Conservation (phyloP, 352 stramenopile species). For the Thalassiosira pacifica region DNA sequence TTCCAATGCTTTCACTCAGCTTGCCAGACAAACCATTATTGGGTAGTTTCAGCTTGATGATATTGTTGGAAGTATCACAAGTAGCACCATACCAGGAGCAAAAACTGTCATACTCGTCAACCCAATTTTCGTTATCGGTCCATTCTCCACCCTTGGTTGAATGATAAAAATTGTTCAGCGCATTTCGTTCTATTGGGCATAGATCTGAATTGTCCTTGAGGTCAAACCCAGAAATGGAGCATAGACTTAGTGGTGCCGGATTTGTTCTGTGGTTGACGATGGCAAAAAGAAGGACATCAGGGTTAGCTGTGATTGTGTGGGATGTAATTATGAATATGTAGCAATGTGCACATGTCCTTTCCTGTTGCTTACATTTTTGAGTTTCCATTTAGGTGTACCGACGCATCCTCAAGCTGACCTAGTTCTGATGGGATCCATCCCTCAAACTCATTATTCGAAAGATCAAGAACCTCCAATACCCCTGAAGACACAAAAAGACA, state of each 20-base stretch:
- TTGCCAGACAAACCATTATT: slow-evolving; percentile 52
- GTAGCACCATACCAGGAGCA: slow-evolving; percentile 21
- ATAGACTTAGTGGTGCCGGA: slow-evolving; percentile 52
- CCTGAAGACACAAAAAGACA: background rate
- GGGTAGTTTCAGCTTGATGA: slow-evolving; percentile 33
- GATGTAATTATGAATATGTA: too few species aligned
- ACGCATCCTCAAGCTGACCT: background rate
- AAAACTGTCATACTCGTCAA: slow-evolving; percentile 9
- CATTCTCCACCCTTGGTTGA: slow-evolving; percentile 54
- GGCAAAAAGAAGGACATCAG: slow-evolving; percentile 15
- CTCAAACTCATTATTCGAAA: slow-evolving; percentile 12
- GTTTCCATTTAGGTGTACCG: slow-evolving; percentile 24
- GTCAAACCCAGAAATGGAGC: slow-evolving; percentile 52
- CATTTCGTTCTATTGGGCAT: slow-evolving; percentile 58
- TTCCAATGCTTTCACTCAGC: too few species aligned
- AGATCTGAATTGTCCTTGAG: slow-evolving; percentile 14
- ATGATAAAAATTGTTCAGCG: slow-evolving; percentile 48
- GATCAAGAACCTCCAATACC: background rate
- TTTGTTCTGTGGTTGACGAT: background rate
- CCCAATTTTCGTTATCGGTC: slow-evolving; percentile 49
- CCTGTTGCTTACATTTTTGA: slow-evolving; percentile 28
- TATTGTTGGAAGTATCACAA: slow-evolving; percentile 28
- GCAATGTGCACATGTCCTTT: too few species aligned
- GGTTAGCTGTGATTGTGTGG: slow-evolving; percentile 13
- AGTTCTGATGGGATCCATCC: background rate